Evolutionary conservation across 2,329 filamentous ascomycete species (phyloP).

Genomic region (Colletotrichum noveboracense): DNA sequence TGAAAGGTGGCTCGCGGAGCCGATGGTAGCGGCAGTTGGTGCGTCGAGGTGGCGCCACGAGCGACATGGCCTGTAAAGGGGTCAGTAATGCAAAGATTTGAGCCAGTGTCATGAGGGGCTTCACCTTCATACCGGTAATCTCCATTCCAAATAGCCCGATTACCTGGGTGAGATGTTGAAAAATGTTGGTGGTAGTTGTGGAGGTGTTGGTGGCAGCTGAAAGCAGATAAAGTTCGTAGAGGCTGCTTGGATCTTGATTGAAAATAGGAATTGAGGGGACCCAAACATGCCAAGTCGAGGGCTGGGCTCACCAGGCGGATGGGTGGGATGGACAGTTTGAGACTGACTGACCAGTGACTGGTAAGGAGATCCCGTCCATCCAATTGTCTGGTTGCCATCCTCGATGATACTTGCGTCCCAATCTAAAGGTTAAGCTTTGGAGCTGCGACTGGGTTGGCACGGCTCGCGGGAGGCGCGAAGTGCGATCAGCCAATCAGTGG

Average conservation of each 20-base stretch:
- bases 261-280: not conserved
- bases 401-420: constrained; percentile 1
- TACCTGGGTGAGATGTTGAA: not conserved
- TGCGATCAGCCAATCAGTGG: not conserved
- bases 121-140: not conserved
- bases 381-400: not conserved
- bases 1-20: constrained; percentile 1
- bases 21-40: not conserved
- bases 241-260: not conserved
- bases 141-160: not conserved
- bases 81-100: not conserved
- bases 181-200: not conserved
- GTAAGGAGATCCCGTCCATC: not conserved
- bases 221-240: not conserved
- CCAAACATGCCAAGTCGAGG: not conserved
- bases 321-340: not conserved
- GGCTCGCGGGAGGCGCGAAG: not conserved
- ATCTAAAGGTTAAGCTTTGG: constrained; percentile 15
- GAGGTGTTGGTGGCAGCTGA: not conserved
- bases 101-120: not conserved
- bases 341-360: not conserved
- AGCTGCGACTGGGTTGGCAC: constrained; percentile 9
- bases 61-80: not conserved
- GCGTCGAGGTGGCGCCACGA: not conserved
- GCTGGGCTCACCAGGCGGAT: not conserved